These are phyloP conservation scores for Orbilia ellipsospora DNA, from an alignment of 2,329 filamentous ascomycete genomes.

Conservation along the genomic window DNA sequence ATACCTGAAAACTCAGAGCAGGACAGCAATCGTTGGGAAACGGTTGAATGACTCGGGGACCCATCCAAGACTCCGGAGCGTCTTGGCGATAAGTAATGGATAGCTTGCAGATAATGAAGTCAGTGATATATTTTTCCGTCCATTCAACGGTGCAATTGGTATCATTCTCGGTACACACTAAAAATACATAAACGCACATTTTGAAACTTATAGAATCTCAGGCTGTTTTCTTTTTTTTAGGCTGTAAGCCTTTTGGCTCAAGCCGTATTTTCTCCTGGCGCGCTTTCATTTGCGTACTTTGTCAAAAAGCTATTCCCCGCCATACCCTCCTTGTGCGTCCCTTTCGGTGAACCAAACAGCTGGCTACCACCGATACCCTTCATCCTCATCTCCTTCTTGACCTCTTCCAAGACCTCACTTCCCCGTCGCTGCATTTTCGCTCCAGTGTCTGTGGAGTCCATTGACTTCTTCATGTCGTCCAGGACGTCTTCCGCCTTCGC, in stretches of 20 bases:
- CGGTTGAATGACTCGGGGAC: too few relatives aligned
- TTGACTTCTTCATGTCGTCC: slow-evolving; percentile 32
- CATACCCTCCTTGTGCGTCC: slow-evolving; percentile 23
- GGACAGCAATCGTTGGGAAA: too few relatives aligned
- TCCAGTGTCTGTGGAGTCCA: slow-evolving; percentile 31
- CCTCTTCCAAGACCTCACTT: slow-evolving; percentile 48
- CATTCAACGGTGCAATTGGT: too few relatives aligned
- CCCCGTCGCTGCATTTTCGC: slow-evolving; percentile 27
- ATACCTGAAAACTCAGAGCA: too few relatives aligned
- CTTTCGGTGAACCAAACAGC: slow-evolving; percentile 44
- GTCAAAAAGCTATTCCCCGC: slow-evolving; percentile 48
- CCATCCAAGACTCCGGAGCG: too few relatives aligned
- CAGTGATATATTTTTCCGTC: too few relatives aligned
- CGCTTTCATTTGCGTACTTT: slow-evolving; percentile 54
- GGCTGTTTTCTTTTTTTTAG: too few relatives aligned
- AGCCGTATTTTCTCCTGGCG: slow-evolving; percentile 51
- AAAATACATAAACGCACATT: too few relatives aligned
- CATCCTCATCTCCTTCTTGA: slow-evolving; percentile 32
- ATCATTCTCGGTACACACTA: too few relatives aligned
- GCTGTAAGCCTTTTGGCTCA: not conserved
- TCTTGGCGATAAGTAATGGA: too few relatives aligned
- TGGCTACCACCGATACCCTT: slow-evolving; percentile 49
- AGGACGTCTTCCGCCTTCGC: slow-evolving; percentile 31
- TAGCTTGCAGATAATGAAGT: too few relatives aligned
- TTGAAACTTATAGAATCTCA: too few relatives aligned